A percentile compares a stretch with the other conserved stretches of the same genome.
These are phyloP conservation scores for Myxozyma mucilagina DNA, from an alignment of 805 yeast species.

Conservation along the genomic window DNA sequence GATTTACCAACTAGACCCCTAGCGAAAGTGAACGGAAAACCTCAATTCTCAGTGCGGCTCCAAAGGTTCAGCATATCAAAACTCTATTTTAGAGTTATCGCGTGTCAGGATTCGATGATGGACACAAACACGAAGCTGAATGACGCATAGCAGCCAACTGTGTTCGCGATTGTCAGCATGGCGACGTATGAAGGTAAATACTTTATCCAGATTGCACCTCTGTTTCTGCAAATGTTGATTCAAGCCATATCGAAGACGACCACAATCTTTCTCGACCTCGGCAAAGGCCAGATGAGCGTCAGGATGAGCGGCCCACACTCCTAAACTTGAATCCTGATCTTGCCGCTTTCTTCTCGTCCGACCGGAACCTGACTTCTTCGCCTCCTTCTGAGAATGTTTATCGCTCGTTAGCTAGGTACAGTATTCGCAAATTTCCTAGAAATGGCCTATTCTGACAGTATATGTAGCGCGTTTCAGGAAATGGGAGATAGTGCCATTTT, in stretches of 20 bases:
- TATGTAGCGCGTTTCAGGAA: constrained; percentile 23
- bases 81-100: neutral
- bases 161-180: constrained; percentile 8
- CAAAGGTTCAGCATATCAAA: neutral
- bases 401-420: constrained; percentile 23
- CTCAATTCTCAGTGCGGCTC: neutral
- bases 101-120: neutral
- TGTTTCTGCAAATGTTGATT: neutral
- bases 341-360: constrained; percentile 28
- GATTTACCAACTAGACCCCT: no score
- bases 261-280: constrained; percentile 18
- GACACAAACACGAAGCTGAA: no score
- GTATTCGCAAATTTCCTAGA: no score
- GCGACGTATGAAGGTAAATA: constrained; percentile 30
- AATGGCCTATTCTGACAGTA: no score
- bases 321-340: constrained; percentile 26
- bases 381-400: constrained; percentile 6
- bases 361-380: neutral
- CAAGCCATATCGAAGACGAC: constrained; percentile 17
- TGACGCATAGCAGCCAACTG: no score
- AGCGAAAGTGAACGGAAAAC: no score
- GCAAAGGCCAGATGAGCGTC: neutral
- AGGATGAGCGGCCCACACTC: constrained; percentile 19
- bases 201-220: neutral
- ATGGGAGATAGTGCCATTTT: constrained; percentile 21